Evolutionary conservation across 768 basidiomycete species (phyloP).

Genomic region (Phaeolepiota aurea): DNA sequence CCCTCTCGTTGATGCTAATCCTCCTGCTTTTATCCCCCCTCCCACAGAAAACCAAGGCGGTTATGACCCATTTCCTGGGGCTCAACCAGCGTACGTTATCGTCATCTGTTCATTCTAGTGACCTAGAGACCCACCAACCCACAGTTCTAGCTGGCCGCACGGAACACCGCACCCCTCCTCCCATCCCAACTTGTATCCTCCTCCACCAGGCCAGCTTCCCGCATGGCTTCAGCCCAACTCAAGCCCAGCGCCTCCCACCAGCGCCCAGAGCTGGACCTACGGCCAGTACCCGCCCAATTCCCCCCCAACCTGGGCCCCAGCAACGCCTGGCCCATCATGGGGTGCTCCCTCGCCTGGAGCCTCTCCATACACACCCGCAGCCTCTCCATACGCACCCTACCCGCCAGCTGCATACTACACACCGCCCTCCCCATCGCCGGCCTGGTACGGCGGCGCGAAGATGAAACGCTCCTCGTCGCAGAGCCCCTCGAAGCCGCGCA

Average conservation of each 20-base stretch:
- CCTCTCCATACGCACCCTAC: not conserved
- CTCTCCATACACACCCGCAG: not conserved
- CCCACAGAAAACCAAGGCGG: not conserved
- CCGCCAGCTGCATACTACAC: not conserved
- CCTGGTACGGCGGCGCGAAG: not conserved
- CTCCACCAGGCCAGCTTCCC: not conserved
- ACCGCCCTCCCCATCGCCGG: not conserved
- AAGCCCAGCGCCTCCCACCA: not conserved
- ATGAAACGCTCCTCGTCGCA: slow-evolving; percentile 1
- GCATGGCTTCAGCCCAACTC: not conserved
- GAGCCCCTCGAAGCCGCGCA: not conserved
- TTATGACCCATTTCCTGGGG: slow-evolving; percentile 1
- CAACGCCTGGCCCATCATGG: not conserved
- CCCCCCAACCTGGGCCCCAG: not conserved
- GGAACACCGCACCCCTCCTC: not conserved
- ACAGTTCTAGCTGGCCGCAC: not conserved
- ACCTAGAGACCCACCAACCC: not conserved
- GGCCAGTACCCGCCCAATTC: not conserved
- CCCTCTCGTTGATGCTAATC: not conserved
- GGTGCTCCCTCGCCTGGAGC: not conserved
- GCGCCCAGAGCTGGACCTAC: slow-evolving; percentile 1
- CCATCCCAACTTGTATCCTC: not conserved
- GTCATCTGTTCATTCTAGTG: not conserved
- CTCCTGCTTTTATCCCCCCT: not conserved
- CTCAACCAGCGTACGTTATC: not conserved